Percentiles rank a stretch among this genome's conserved stretches.
These are phyloP conservation scores for Haematococcus sp. DNA, from an alignment of 139 green algal species.

Conservation along the genomic window DNA sequence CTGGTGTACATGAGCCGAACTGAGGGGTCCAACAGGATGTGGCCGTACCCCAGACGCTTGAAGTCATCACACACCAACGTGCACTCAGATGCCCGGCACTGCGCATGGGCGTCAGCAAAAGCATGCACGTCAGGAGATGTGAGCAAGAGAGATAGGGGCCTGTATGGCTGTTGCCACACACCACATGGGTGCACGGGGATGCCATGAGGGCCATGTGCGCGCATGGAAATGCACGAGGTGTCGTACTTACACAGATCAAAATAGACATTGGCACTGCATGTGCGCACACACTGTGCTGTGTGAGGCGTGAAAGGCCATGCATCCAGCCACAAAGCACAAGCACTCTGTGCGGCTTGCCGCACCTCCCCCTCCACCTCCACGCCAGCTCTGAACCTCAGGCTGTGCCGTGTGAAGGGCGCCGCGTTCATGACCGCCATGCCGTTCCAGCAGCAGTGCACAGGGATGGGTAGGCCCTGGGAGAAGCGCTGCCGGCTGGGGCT, in stretches of 20 bases:
- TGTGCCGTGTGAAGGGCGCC: slow-evolving; percentile 25
- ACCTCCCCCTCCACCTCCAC: slow-evolving; percentile 6
- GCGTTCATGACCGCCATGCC: slow-evolving; percentile 51
- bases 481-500: slow-evolving; percentile 14
- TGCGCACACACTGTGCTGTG: too few species aligned
- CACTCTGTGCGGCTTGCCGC: too few species aligned
- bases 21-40: slow-evolving; percentile 55
- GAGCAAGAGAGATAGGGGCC: too few species aligned
- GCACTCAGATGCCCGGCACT: slow-evolving; percentile 62
- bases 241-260: too few species aligned
- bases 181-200: too few species aligned
- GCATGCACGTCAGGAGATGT: too few species aligned
- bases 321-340: too few species aligned
- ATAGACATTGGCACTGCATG: too few species aligned
- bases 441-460: slow-evolving; percentile 66
- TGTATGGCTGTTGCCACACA: too few species aligned
- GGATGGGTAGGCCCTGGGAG: slow-evolving; percentile 38
- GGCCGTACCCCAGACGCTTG: slow-evolving; percentile 32
- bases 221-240: too few species aligned
- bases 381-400: slow-evolving; percentile 32
- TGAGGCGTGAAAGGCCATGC: too few species aligned
- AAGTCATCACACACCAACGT: slow-evolving; percentile 61
- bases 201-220: too few species aligned
- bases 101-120: not conserved
- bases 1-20: slow-evolving; percentile 43